Evolutionary conservation across 345 rosid genomes (phyloP), one percentile per base, ranked within the genome.

Genomic region (Moricandia arvensis): DNA sequence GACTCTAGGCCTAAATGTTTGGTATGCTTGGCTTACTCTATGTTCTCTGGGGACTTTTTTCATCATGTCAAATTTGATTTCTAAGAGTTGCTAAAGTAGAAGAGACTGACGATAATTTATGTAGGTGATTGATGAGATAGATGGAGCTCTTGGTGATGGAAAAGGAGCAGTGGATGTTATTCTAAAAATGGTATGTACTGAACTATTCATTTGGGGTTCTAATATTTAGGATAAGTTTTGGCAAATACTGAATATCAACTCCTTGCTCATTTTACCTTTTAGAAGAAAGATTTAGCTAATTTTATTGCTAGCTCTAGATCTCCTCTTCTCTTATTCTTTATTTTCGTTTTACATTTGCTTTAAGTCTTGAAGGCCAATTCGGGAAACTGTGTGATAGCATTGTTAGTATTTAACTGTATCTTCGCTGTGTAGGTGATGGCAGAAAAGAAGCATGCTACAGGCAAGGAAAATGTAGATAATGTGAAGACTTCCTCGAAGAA

Each of bases 61-160:
- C 18, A 45, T 47, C 26, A 49, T 65, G 61, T 41, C 67, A n/a
- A 63, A 45, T 49, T 49, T 66, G 10, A 12, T 62, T 63, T 15
- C 59, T 29, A 3, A 68, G 31, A 13, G 7, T 64, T 59, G 34
- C 30, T 66, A 47, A 51, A 62, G 38, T 68, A 31, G 62, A 63
- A 57, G 65, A 59, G n/a, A 49, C 68, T 76, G 57, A 70, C 63
- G 17, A 66, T 51, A 18, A 68, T 75, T 70, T 80, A 17, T 78
- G 41, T 79, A 95, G 99, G 94, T 95, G 57, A 90, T 95, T 81
- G 99, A 95, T 85, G 99, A 95, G 90, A 95, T 91, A 81, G 99
- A 95, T 82, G 99, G 99, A 79, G 92, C 97, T 80, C 99, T 87
- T 75, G 88, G 92, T 17, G 97, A 95, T 78, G 99, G 97, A 60